Conservation (phyloP, 1,284 basidiomycete genomes). For the Austroboletus olivaceoglutinosus region DNA sequence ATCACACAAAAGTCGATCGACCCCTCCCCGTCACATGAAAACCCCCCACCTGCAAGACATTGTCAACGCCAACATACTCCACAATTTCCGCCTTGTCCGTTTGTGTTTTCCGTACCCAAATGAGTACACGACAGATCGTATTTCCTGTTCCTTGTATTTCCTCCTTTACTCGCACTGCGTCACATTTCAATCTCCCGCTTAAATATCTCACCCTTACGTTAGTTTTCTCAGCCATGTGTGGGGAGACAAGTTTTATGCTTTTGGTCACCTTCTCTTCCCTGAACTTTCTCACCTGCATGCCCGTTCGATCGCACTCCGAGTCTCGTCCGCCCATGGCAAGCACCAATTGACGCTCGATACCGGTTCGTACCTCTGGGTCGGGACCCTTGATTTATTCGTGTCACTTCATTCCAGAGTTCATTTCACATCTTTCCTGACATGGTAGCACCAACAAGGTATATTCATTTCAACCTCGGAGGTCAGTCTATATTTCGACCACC, state of each 20-base stretch:
- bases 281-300: slow-evolving; percentile 4
- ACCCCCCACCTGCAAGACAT: background rate
- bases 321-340: background rate
- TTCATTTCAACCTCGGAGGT: background rate
- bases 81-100: slow-evolving; percentile 20
- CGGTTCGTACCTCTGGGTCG: background rate
- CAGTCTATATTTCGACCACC: background rate
- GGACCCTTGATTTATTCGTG: background rate
- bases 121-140: slow-evolving; percentile 3
- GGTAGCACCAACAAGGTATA: background rate
- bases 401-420: background rate
- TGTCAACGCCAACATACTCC: background rate
- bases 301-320: background rate
- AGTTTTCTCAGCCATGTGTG: slow-evolving; percentile 15
- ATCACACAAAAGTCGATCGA: slow-evolving; percentile 15
- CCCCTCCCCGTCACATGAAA: slow-evolving; percentile 14
- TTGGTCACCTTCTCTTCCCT: slow-evolving; percentile 4
- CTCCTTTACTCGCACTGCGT: slow-evolving; percentile 3
- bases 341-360: background rate
- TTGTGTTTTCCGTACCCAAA: background rate
- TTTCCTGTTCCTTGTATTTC: slow-evolving; percentile 3
- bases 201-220: slow-evolving; percentile 16
- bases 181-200: background rate
- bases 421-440: background rate
- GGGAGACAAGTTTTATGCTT: slow-evolving; percentile 9